A percentile compares a stretch with the other conserved stretches of the same genome.
phyloP scores from a whole-genome alignment of 2,329 filamentous ascomycete genomes.

The Tolypocladium cylindrosporum region DNA sequence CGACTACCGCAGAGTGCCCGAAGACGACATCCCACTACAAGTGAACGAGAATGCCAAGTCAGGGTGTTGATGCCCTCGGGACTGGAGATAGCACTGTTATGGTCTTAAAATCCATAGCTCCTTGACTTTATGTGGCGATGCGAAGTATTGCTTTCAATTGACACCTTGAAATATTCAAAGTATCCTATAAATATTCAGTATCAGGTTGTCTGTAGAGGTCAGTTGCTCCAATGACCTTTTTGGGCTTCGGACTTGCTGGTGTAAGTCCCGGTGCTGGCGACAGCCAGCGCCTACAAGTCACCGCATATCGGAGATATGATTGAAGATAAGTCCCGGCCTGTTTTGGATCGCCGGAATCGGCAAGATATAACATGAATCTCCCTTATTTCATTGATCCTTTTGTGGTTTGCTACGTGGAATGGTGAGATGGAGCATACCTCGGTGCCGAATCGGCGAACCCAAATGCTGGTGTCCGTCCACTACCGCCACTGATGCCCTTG shows the following conservation, averaged over 20 bases:
- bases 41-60: not conserved
- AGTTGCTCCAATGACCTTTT: too few relatives aligned
- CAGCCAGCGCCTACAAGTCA: not conserved
- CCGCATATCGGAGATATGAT: not conserved
- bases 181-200: too few relatives aligned
- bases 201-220: too few relatives aligned
- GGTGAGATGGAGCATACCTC: not conserved
- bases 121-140: too few relatives aligned
- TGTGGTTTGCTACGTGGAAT: not conserved
- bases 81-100: not conserved
- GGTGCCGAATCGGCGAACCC: not conserved
- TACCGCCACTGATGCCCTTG: not conserved
- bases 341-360: not conserved
- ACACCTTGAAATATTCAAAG: too few relatives aligned
- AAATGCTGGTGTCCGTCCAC: not conserved
- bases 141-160: too few relatives aligned
- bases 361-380: not conserved
- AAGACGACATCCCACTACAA: not conserved
- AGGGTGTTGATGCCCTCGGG: not conserved
- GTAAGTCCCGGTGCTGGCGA: not conserved
- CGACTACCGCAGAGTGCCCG: constrained; percentile 5
- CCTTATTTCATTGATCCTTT: not conserved
- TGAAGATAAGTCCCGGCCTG: not conserved
- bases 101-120: not conserved
- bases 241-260: not conserved